These are phyloP conservation scores for Neonothopanus nambi DNA, from an alignment of 1,284 basidiomycete genomes.

Conservation along the genomic window DNA sequence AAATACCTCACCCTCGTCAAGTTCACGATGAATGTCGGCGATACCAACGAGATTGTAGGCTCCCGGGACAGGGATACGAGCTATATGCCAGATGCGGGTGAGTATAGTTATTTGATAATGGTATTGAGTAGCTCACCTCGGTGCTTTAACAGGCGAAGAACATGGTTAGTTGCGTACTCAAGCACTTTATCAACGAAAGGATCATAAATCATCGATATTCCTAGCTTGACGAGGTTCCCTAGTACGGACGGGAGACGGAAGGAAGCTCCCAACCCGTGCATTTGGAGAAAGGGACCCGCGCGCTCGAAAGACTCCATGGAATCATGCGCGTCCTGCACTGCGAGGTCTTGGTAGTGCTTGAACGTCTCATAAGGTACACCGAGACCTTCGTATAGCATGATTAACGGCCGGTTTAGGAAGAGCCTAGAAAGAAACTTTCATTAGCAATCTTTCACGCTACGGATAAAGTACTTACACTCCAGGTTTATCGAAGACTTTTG, in stretches of 20 bases:
- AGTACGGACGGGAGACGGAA: slow-evolving; percentile 43
- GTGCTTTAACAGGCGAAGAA: slow-evolving; percentile 67
- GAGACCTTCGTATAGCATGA: slow-evolving; percentile 64
- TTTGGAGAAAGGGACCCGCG: slow-evolving; percentile 49
- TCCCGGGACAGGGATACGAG: slow-evolving; percentile 62
- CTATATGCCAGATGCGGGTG: too few species aligned
- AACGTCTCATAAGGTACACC: slow-evolving; percentile 58
- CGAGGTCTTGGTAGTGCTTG: slow-evolving; percentile 49
- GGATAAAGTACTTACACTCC: slow-evolving; percentile 35
- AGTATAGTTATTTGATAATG: not conserved
- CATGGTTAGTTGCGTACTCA: slow-evolving; percentile 55
- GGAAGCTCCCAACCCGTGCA: slow-evolving; percentile 41
- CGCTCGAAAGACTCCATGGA: slow-evolving; percentile 42
- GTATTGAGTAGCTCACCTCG: slow-evolving; percentile 26
- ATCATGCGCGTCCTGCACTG: slow-evolving; percentile 46
- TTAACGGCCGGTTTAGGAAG: slow-evolving; percentile 68
- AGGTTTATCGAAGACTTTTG: slow-evolving; percentile 60
- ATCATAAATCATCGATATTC: slow-evolving; percentile 33
- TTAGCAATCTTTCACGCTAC: not conserved
- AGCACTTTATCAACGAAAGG: slow-evolving; percentile 54
- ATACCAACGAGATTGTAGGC: slow-evolving; percentile 70
- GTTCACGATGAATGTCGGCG: slow-evolving; percentile 56
- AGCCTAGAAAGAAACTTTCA: slow-evolving; percentile 16
- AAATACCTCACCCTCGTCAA: slow-evolving; percentile 57
- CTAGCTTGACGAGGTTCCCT: slow-evolving; percentile 36